Evolutionary conservation across 495 filamentous ascomycete species (phyloP).

Genomic region (Margaritispora aquatica): DNA sequence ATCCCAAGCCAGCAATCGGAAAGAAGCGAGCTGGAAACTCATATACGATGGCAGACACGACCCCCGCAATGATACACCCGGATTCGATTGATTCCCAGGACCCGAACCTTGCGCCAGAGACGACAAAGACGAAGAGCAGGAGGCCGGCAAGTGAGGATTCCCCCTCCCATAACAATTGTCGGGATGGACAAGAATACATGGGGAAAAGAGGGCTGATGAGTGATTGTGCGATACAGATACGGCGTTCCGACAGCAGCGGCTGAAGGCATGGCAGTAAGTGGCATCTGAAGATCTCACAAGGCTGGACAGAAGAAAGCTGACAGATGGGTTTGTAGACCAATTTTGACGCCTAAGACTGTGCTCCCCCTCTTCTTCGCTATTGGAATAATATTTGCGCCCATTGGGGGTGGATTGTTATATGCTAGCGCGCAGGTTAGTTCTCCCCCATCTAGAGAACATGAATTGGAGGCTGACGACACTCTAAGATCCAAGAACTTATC

Average conservation of each 20-base stretch:
- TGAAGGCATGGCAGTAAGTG: conserved; percentile 91
- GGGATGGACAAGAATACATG: background rate
- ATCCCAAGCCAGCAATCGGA: conserved; percentile 4
- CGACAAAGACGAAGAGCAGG: conserved; percentile 81
- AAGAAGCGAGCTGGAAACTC: conserved; percentile 15
- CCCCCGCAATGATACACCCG: conserved; percentile 12
- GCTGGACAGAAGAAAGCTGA: conserved; percentile 9
- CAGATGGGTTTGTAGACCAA: conserved; percentile 51
- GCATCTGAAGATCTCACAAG: background rate
- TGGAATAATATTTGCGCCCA: conserved; percentile 80
- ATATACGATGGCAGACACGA: conserved; percentile 18
- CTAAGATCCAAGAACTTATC: conserved; percentile 79
- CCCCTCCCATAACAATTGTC: background rate
- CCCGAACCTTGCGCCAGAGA: conserved; percentile 29
- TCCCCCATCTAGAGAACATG: background rate
- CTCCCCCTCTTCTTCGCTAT: conserved; percentile 84
- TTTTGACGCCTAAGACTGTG: conserved; percentile 88
- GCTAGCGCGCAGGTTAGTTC: conserved; percentile 63
- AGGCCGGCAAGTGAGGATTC: conserved; percentile 68
- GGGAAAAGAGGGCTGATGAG: conserved; percentile 6
- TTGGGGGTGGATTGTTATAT: conserved; percentile 78
- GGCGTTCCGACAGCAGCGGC: conserved; percentile 82
- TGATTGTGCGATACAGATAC: conserved; percentile 53
- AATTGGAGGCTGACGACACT: conserved; percentile 11
- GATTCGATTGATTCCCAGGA: conserved; percentile 40